These are phyloP conservation scores for Scleroderma citrinum DNA, from an alignment of 768 basidiomycete species.

Conservation along the genomic window DNA sequence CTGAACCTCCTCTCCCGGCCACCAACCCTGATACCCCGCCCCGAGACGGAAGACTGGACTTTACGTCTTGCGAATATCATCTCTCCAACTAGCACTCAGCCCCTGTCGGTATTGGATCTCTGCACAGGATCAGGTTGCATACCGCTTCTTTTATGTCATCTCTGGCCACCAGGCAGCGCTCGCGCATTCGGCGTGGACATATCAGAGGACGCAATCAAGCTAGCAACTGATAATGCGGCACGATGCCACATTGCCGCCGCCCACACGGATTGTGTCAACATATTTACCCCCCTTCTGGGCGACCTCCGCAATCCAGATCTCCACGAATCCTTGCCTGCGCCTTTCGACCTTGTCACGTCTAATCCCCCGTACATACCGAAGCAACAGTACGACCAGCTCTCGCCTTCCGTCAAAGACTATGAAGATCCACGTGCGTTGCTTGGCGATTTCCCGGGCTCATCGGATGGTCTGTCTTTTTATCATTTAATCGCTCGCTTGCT, in stretches of 20 bases:
- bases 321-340: constrained; percentile 28
- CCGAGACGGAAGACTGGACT: constrained; percentile 89
- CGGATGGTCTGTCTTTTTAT: constrained; percentile 64
- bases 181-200: constrained; percentile 64
- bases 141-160: constrained; percentile 72
- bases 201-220: constrained; percentile 48
- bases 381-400: constrained; percentile 55
- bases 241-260: constrained; percentile 16
- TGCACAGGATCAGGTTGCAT: constrained; percentile 94
- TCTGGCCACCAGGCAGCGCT: constrained; percentile 50
- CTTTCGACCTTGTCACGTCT: constrained; percentile 75
- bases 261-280: constrained; percentile 13
- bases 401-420: constrained; percentile 63
- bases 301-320: constrained; percentile 34
- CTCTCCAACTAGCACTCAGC: constrained; percentile 23
- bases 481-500: constrained; percentile 62
- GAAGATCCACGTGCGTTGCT: constrained; percentile 82
- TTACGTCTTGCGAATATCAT: constrained; percentile 50
- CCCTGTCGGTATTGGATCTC: constrained; percentile 66
- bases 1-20: constrained; percentile 66
- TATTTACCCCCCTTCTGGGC: constrained; percentile 37
- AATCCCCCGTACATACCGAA: constrained; percentile 86
- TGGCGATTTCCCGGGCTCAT: constrained; percentile 52
- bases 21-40: constrained; percentile 89
- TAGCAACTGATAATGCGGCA: constrained; percentile 42